phyloP scores from a whole-genome alignment of 176 grass and related monocot species.

The Typha latifolia region DNA sequence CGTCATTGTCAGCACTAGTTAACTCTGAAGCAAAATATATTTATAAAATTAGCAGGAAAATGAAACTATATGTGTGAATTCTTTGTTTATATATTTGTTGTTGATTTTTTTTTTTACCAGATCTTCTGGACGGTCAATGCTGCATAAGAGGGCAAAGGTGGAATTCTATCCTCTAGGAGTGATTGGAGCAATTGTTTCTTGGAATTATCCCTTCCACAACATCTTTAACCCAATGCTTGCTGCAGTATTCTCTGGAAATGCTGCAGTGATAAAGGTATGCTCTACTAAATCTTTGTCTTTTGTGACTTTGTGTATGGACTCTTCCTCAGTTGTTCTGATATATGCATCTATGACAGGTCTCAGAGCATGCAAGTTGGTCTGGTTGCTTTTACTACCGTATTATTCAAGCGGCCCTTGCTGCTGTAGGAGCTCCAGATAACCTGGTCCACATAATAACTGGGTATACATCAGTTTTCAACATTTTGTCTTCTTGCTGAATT shows the following conservation, averaged over 20 bases:
- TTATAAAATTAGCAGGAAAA: not conserved
- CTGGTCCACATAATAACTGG: constrained; percentile 94
- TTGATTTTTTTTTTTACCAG: constrained; percentile 27
- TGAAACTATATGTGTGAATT: not conserved
- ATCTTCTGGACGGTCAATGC: constrained; percentile 76
- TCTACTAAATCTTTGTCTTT: not conserved
- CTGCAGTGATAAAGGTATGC: constrained; percentile 92
- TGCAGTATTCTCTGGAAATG: constrained; percentile 95
- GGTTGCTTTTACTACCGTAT: constrained; percentile 94
- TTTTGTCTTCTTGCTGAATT: constrained; percentile 4
- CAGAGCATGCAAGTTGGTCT: constrained; percentile 95
- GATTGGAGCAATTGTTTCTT: constrained; percentile 94
- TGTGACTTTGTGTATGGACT: not conserved
- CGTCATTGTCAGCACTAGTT: not conserved
- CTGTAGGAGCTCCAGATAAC: constrained; percentile 91
- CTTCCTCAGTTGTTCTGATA: not conserved
- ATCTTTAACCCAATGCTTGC: constrained; percentile 91
- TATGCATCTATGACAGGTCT: constrained; percentile 39
- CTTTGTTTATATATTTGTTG: constrained; percentile 14
- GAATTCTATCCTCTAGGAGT: constrained; percentile 96
- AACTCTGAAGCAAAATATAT: not conserved
- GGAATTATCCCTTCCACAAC: constrained; percentile 99
- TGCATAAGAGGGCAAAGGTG: constrained; percentile 90
- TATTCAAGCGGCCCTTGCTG: constrained; percentile 94
- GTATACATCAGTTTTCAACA: constrained; percentile 30